Conservation (phyloP, 495 filamentous ascomycete genomes). For the Daldinia grandis region DNA sequence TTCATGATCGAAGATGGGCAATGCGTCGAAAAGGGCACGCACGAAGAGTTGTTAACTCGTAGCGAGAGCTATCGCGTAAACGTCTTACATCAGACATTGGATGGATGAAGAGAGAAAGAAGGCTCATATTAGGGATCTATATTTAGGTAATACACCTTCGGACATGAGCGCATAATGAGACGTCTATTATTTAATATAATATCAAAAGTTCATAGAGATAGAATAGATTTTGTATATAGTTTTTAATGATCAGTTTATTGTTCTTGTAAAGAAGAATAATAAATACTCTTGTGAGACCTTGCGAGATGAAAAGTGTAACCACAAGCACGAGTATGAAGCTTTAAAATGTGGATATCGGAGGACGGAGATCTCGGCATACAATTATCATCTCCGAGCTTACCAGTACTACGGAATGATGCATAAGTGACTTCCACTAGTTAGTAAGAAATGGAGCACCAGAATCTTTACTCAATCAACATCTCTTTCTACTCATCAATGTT, state of each 20-base stretch:
- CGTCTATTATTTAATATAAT: background rate
- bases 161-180: background rate
- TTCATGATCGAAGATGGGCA: slow-evolving; percentile 75
- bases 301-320: background rate
- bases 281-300: background rate
- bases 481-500: no score
- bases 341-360: background rate
- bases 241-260: background rate
- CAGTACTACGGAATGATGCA: background rate
- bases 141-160: background rate
- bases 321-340: background rate
- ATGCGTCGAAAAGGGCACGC: slow-evolving; percentile 73
- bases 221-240: background rate
- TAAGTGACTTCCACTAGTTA: no score
- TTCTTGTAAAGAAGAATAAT: background rate
- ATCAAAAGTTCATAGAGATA: background rate
- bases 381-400: background rate
- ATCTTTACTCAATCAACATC: no score
- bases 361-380: background rate
- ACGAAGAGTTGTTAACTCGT: slow-evolving; percentile 68
- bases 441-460: no score
- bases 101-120: slow-evolving; percentile 25
- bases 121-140: background rate
- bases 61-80: slow-evolving; percentile 67
- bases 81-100: slow-evolving; percentile 55